These are phyloP conservation scores for Malassezia psittaci DNA, from an alignment of 1,284 basidiomycete species.

Conservation along the genomic window DNA sequence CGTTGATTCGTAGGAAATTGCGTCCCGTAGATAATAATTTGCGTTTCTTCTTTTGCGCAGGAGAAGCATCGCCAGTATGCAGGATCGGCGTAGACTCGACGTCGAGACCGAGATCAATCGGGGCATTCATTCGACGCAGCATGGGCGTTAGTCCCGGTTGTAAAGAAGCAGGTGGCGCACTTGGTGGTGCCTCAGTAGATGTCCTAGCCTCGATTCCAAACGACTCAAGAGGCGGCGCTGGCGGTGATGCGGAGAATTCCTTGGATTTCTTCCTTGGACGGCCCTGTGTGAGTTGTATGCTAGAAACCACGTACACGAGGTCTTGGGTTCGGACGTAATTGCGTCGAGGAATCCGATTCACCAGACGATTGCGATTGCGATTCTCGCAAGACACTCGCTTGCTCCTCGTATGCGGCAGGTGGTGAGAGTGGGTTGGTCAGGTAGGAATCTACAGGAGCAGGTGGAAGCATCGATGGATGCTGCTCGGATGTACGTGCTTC, in stretches of 20 bases:
- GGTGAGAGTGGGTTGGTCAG: too few species aligned
- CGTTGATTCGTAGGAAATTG: slow-evolving; percentile 9
- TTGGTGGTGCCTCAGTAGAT: too few species aligned
- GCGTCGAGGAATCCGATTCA: too few species aligned
- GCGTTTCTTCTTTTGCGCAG: slow-evolving; percentile 11
- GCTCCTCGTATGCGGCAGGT: too few species aligned
- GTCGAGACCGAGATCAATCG: neutral
- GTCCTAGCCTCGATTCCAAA: neutral
- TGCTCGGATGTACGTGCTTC: neutral
- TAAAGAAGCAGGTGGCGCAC: neutral
- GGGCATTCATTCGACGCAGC: slow-evolving; percentile 3
- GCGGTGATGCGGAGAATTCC: neutral
- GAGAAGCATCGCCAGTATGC: neutral
- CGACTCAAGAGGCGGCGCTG: neutral
- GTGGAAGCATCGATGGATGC: neutral
- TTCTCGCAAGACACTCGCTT: too few species aligned
- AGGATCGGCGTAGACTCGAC: slow-evolving; percentile 16
- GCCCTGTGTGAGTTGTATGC: neutral
- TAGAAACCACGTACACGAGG: neutral
- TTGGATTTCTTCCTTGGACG: neutral
- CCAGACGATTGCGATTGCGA: too few species aligned
- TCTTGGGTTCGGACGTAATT: neutral
- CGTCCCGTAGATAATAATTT: slow-evolving; percentile 4
- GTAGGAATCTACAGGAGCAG: too few species aligned
- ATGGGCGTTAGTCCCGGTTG: slow-evolving; percentile 10